A percentile compares a stretch with the other conserved stretches of the same genome.
Evolutionary conservation across 306 rosid species (phyloP).

Genomic region (Echinosophora koreensis): DNA sequence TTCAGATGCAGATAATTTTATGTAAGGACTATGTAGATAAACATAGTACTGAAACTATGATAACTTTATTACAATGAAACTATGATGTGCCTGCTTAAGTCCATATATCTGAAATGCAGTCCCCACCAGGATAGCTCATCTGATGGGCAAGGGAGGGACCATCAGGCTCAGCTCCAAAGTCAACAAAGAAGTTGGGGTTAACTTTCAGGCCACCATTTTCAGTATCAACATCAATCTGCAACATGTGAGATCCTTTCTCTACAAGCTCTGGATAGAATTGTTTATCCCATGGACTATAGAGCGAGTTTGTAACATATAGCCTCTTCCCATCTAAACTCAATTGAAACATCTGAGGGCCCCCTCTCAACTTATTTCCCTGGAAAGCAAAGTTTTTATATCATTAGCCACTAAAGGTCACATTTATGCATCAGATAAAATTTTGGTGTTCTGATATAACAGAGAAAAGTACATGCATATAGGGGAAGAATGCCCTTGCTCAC

Average conservation of each 20-base stretch:
- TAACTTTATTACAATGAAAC: slow-evolving; percentile 13
- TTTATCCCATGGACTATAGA: slow-evolving; percentile 79
- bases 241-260: slow-evolving; percentile 75
- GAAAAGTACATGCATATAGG: neutral
- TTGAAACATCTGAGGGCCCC: slow-evolving; percentile 83
- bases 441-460: neutral
- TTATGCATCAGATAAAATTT: neutral
- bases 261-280: slow-evolving; percentile 77
- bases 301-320: slow-evolving; percentile 77
- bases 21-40: neutral
- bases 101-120: slow-evolving; percentile 84
- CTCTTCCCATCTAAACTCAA: slow-evolving; percentile 77
- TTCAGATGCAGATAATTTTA: neutral
- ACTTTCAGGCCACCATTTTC: slow-evolving; percentile 70
- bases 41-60: neutral
- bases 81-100: slow-evolving; percentile 40
- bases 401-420: neutral
- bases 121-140: slow-evolving; percentile 86
- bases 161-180: slow-evolving; percentile 74
- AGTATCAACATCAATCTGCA: slow-evolving; percentile 71
- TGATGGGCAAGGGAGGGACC: slow-evolving; percentile 83
- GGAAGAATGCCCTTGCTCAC: neutral
- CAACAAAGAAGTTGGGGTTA: slow-evolving; percentile 70
- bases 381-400: slow-evolving; percentile 13
- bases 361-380: slow-evolving; percentile 69